Evolutionary conservation across 163 green algal species (phyloP), one percentile per base, ranked within the genome.

Genomic region (Scenedesmus sp.): DNA sequence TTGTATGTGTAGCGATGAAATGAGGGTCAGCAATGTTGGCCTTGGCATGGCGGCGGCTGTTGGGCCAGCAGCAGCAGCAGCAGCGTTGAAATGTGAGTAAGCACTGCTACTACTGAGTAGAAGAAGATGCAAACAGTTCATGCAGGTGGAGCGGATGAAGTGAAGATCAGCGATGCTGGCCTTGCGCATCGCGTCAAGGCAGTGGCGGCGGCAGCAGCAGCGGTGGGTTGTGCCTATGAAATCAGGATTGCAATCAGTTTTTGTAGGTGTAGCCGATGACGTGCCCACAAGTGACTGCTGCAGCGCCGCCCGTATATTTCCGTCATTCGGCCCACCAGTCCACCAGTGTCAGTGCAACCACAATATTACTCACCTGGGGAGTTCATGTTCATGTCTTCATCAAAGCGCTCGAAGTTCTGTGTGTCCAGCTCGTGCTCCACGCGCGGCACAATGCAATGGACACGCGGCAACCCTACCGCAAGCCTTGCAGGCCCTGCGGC

Each of bases 191-290:
- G 66, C 66, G 52, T 46, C 34, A 46, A 46, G 34, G 34, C 34
- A 46, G 34, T 46, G 34, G 34, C 34, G 34, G 34, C 34, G 5
- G 77, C 77, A 62, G 77, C n/a, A n/a, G 16, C 77, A n/a, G 77
- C 77, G 34, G 10, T 15, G 5, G 18, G 15, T 18, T n/a, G 1
- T 15, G 66, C 16, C 16, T 76, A 76, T n/a, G 18, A n/a, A 18
- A 15, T n/a, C 18, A 15, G 34, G 34, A 46, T 46, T 76, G 66
- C 66, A 15, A 76, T 15, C 16, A n/a, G 66, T 76, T 46, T 46
- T 99, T 99, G 96, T 99, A 99, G 12, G 98, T 99, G 96, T 99
- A 99, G 7, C 98, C 98, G 20, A 99, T 97, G 93, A 99, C 99
- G 90, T 99, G 96, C 52, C 97, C 96, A 95, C 99, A 97, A 16